Conservation (phyloP, 352 stramenopile species). For the Phytophthora citricola region DNA sequence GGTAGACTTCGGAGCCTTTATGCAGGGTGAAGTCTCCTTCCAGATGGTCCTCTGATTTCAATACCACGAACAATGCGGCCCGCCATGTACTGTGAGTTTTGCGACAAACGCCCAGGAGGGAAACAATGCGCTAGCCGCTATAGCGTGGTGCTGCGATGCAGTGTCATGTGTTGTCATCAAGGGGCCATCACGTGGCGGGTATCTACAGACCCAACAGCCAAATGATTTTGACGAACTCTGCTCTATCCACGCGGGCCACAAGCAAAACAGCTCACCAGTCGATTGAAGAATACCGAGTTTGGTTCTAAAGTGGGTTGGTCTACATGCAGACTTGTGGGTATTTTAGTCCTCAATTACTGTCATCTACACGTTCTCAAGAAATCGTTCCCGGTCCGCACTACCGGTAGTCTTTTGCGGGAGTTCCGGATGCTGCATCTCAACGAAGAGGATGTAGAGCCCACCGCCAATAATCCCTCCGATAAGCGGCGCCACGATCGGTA, state of each 20-base stretch:
- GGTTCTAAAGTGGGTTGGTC: neutral
- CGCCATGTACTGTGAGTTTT: constrained; percentile 1
- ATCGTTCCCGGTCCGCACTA: constrained; percentile 1
- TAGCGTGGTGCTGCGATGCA: constrained; percentile 12
- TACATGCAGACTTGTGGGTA: neutral
- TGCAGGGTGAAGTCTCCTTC: neutral
- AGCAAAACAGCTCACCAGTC: neutral
- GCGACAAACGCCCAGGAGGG: constrained; percentile 12
- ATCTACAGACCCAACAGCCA: constrained; percentile 1
- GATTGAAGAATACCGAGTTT: neutral
- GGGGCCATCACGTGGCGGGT: neutral
- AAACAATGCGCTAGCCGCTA: neutral
- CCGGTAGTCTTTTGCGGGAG: constrained; percentile 14
- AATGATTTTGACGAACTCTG: constrained; percentile 11
- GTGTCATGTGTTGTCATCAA: constrained; percentile 8
- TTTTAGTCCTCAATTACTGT: neutral
- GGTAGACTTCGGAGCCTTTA: neutral
- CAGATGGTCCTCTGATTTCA: constrained; percentile 24
- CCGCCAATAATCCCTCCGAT: constrained; percentile 45
- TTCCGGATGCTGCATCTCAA: constrained; percentile 59
- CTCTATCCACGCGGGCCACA: constrained; percentile 12
- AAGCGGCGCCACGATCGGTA: constrained; percentile 50
- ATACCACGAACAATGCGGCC: neutral
- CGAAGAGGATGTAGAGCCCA: constrained; percentile 47
- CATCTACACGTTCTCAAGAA: constrained; percentile 18